Evolutionary conservation across 1,284 basidiomycete genomes (phyloP), one percentile per base, ranked within the genome.

Genomic region (Megacollybia platyphylla): DNA sequence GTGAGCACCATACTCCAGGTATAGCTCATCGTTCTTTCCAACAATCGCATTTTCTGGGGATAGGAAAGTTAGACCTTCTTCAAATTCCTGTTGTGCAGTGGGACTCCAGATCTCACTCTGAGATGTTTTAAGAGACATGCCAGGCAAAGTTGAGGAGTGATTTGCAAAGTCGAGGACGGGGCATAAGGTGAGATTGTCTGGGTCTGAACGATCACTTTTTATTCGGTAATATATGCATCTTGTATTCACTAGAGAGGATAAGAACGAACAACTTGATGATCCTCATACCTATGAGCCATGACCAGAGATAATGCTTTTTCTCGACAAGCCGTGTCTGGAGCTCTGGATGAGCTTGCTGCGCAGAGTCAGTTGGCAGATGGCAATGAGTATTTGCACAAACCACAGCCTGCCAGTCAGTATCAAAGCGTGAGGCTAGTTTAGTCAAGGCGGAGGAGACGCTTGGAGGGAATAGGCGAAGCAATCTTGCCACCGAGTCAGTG

Each of bases 151-250:
- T 15, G 57, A 42, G 2, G 68, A 65, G 50, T 93, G 89, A 52
- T 93, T 92, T 11, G 86, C 86, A 49, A 92, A 82, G 58, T 93
- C 89, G 32, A 92, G 66, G 39, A 92, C 64, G 5, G 89, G 90
- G 50, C 86, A 87, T 49, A 93, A 69, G 0, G 87, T 84, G 49
- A 90, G 61, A 55, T 93, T 91, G 54, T 87, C 71, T 6, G 71
- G 69, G 51, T 80, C 68, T 18, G 71, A 62, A 17, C 62, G 63
- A 3, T 61, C 55, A 13, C 64, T 56, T 45, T 71, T 72, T n/a
- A 90, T 59, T 36, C 77, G 76, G 52, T 86, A 71, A 55, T 85
- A 87, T 17, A 92, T 73, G 53, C 84, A 88, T 44, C 89, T 76
- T 5, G 89, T 92, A 57, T 93, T 93, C 47, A 92, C 88, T 91